Evolutionary conservation across 129 eudicot genomes (phyloP).

Genomic region (Centella asiatica): DNA sequence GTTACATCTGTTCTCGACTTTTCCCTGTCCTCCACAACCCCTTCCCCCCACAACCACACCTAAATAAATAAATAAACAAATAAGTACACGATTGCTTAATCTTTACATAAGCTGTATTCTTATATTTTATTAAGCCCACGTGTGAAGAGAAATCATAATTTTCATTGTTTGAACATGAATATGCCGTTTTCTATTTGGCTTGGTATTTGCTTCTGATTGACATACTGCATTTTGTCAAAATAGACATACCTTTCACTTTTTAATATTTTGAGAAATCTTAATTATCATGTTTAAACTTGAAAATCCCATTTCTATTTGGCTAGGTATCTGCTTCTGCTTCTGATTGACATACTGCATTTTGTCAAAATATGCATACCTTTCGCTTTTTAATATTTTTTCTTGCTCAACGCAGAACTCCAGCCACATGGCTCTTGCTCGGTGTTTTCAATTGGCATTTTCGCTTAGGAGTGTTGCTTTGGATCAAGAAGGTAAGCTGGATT

Average conservation of each 20-base stretch:
- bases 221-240: neutral
- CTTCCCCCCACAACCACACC: too few species aligned
- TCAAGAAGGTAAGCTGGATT: constrained; percentile 44
- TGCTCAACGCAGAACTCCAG: constrained; percentile 40
- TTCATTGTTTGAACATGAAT: too few species aligned
- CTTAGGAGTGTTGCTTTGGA: constrained; percentile 51
- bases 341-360: neutral
- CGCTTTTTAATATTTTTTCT: constrained; percentile 13
- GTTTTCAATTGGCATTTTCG: constrained; percentile 78
- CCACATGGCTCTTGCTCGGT: constrained; percentile 51
- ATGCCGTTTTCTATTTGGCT: too few species aligned
- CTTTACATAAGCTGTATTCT: too few species aligned
- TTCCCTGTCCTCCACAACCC: too few species aligned
- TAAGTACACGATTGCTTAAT: too few species aligned
- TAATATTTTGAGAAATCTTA: neutral
- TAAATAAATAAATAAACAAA: too few species aligned
- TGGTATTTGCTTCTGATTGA: neutral
- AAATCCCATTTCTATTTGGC: too few species aligned
- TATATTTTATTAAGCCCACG: too few species aligned
- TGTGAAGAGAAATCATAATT: too few species aligned
- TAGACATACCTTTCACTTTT: constrained; percentile 9
- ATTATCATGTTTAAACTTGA: too few species aligned
- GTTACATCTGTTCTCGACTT: too few species aligned
- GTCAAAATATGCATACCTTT: constrained; percentile 1
- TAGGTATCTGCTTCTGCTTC: neutral